Conservation (phyloP, 352 stramenopile species). For the Vaucheria bursata region DNA sequence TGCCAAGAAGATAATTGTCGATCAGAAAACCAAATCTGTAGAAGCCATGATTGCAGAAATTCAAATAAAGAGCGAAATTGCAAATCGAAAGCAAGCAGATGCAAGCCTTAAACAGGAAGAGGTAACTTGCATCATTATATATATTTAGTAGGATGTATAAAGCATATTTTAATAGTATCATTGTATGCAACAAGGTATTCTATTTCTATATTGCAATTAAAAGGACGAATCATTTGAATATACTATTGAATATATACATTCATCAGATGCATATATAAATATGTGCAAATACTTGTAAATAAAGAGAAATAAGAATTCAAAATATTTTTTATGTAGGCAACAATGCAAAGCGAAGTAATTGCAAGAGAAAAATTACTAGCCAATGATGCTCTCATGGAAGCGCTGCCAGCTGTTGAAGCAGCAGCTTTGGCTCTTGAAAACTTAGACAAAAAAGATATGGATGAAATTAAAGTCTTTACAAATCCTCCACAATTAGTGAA, state of each 20-base stretch:
- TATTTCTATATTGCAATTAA: too few relatives aligned
- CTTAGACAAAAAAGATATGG: constrained; percentile 84
- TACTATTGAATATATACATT: too few relatives aligned
- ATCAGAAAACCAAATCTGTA: constrained; percentile 73
- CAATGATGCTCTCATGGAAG: constrained; percentile 78
- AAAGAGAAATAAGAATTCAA: too few relatives aligned
- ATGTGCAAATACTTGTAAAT: too few relatives aligned
- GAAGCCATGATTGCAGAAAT: constrained; percentile 84
- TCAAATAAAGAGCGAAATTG: constrained; percentile 77
- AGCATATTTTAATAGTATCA: not conserved
- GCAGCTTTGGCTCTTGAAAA: constrained; percentile 81
- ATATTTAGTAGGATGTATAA: not conserved
- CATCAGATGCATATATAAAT: too few relatives aligned
- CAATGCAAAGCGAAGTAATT: constrained; percentile 77
- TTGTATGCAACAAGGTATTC: not conserved
- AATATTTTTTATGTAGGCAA: too few relatives aligned
- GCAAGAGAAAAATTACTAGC: constrained; percentile 80
- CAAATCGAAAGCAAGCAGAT: constrained; percentile 79
- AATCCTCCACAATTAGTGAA: constrained; percentile 82
- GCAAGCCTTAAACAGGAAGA: constrained; percentile 75
- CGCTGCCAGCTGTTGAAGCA: constrained; percentile 79
- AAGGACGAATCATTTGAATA: too few relatives aligned
- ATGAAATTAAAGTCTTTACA: constrained; percentile 87
- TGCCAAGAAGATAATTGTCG: constrained; percentile 85
- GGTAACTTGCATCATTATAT: constrained; percentile 45